Conservation (phyloP, 1,284 basidiomycete species). For the Pseudozyma thailandica region DNA sequence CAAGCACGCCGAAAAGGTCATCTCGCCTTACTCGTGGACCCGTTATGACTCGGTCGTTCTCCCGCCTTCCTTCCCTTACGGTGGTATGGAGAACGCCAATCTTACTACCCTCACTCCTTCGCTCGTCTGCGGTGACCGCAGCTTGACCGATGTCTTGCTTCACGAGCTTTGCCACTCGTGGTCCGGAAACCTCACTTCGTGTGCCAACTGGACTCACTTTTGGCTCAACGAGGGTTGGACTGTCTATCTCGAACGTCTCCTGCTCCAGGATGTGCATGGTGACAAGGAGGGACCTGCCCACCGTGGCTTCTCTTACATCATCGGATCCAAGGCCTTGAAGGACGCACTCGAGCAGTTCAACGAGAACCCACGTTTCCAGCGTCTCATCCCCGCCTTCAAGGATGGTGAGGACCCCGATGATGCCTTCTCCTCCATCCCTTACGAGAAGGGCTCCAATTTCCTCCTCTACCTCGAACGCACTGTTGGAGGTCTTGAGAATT, state of each 20-base stretch:
- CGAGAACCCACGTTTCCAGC: constrained; percentile 78
- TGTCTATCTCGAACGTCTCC: constrained; percentile 88
- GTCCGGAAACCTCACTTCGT: constrained; percentile 65
- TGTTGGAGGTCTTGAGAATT: constrained; percentile 83
- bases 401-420: constrained; percentile 76
- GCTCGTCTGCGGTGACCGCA: constrained; percentile 63
- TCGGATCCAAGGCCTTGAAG: constrained; percentile 79
- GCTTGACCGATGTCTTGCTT: constrained; percentile 70
- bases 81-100: constrained; percentile 68
- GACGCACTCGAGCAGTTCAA: constrained; percentile 75
- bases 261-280: constrained; percentile 77
- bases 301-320: constrained; percentile 82
- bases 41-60: constrained; percentile 92
- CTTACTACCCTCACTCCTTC: constrained; percentile 65
- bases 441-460: constrained; percentile 81
- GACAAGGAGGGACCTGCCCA: constrained; percentile 74
- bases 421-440: constrained; percentile 73
- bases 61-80: constrained; percentile 88
- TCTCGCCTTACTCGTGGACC: constrained; percentile 79
- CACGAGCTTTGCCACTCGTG: constrained; percentile 67
- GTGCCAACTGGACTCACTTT: constrained; percentile 66
- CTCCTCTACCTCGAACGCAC: constrained; percentile 76
- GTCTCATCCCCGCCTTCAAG: constrained; percentile 84
- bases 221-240: constrained; percentile 78
- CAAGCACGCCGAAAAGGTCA: constrained; percentile 61